Evolutionary conservation across 768 basidiomycete genomes (phyloP).

Genomic region (Punctularia strigosozonata): DNA sequence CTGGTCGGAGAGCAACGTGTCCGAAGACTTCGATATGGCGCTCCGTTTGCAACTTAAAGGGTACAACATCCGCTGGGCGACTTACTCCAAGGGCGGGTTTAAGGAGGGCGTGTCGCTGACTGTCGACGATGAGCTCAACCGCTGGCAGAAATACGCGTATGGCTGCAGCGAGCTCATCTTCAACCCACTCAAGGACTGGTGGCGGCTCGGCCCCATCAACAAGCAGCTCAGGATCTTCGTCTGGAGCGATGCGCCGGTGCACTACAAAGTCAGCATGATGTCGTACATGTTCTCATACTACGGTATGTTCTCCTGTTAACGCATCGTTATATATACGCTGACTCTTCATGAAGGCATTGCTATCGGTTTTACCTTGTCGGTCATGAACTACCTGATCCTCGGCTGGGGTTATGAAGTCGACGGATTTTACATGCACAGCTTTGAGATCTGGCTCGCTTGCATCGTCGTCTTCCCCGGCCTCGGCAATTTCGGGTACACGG

Average conservation of each 20-base stretch:
- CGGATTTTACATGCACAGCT: slow-evolving; percentile 60
- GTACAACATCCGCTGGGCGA: slow-evolving; percentile 77
- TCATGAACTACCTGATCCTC: slow-evolving; percentile 50
- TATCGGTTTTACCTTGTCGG: slow-evolving; percentile 30
- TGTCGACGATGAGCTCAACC: slow-evolving; percentile 80
- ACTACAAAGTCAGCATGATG: slow-evolving; percentile 77
- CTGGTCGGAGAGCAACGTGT: slow-evolving; percentile 76
- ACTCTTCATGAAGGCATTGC: slow-evolving; percentile 39
- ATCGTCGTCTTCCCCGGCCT: slow-evolving; percentile 58
- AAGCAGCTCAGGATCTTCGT: slow-evolving; percentile 67
- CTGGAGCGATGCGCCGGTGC: slow-evolving; percentile 67
- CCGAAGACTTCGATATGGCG: slow-evolving; percentile 80
- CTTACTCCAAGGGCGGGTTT: slow-evolving; percentile 76
- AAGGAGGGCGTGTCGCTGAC: slow-evolving; percentile 89
- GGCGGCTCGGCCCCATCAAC: slow-evolving; percentile 69
- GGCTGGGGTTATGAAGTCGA: slow-evolving; percentile 51
- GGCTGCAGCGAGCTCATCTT: slow-evolving; percentile 76
- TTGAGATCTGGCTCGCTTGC: slow-evolving; percentile 67
- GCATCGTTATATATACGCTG: no score
- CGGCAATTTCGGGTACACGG: slow-evolving; percentile 56
- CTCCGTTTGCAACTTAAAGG: slow-evolving; percentile 46
- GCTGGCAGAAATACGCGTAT: slow-evolving; percentile 87
- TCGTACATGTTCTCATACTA: slow-evolving; percentile 44
- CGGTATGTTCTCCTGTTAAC: slow-evolving; percentile 8
- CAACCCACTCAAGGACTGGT: slow-evolving; percentile 74